phyloP scores from a whole-genome alignment of 306 rosid species.

The Prunus fruticosa region DNA sequence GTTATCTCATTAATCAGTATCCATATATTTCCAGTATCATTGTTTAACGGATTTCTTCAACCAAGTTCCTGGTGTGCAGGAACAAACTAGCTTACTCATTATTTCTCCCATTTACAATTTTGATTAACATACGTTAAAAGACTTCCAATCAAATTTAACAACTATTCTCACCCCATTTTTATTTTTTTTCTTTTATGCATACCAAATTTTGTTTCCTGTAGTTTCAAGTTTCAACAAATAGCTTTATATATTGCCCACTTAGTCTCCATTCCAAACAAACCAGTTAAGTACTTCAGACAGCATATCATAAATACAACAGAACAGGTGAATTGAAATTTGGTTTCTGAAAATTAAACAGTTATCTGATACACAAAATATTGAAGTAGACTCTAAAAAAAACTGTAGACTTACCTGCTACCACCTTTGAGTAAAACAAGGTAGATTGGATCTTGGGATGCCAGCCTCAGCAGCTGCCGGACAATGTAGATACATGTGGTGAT shows the following conservation, averaged over 20 bases:
- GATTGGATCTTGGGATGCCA: conserved; percentile 63
- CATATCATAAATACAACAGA: background rate
- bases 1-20: background rate
- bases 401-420: conserved; percentile 60
- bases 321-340: background rate
- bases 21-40: background rate
- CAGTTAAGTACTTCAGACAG: background rate
- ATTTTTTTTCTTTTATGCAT: background rate
- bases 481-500: conserved; percentile 56
- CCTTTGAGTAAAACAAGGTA: conserved; percentile 49
- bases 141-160: background rate
- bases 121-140: background rate
- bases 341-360: background rate
- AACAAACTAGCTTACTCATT: background rate
- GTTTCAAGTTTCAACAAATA: background rate
- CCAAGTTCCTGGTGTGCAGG: background rate
- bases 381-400: conserved; percentile 1
- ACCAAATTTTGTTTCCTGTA: background rate
- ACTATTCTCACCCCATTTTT: background rate
- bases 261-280: background rate
- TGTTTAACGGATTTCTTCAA: background rate
- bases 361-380: background rate
- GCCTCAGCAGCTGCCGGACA: conserved; percentile 54
- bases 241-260: background rate
- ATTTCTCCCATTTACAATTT: background rate